Evolutionary conservation across 176 grass and related monocot species (phyloP).

Genomic region (Ensete glaucum): DNA sequence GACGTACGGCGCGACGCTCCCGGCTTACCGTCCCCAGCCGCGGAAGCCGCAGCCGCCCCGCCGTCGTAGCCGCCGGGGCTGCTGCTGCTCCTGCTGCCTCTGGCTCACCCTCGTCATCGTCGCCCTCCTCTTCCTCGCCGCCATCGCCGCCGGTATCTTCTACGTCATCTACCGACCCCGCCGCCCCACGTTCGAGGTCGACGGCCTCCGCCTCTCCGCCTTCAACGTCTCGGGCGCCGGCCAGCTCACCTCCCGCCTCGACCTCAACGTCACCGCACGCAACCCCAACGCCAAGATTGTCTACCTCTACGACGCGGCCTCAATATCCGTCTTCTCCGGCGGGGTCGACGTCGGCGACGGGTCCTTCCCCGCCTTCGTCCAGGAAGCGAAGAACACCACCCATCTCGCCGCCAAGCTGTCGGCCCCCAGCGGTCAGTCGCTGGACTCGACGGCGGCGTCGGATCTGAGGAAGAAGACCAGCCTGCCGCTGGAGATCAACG

Average conservation of each 20-base stretch:
- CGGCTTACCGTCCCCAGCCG: conserved; percentile 52
- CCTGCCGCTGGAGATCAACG: conserved; percentile 45
- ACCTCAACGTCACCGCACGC: conserved; percentile 52
- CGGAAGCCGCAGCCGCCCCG: conserved; percentile 26
- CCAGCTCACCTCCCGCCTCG: conserved; percentile 33
- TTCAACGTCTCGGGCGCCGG: conserved; percentile 49
- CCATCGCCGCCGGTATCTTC: conserved; percentile 60
- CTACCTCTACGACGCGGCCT: conserved; percentile 78
- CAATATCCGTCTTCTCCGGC: conserved; percentile 44
- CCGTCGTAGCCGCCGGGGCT: conserved; percentile 50
- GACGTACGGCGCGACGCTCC: conserved; percentile 53
- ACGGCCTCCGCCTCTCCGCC: conserved; percentile 34
- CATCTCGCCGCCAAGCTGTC: conserved; percentile 47
- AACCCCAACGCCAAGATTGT: conserved; percentile 95
- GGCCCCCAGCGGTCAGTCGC: conserved; percentile 31
- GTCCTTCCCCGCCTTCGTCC: conserved; percentile 49
- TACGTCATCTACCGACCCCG: conserved; percentile 81
- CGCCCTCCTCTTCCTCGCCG: conserved; percentile 55
- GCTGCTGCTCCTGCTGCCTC: conserved; percentile 57
- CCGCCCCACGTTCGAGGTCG: conserved; percentile 68
- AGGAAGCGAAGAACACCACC: conserved; percentile 69
- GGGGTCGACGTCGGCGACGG: conserved; percentile 63
- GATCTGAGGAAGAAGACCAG: conserved; percentile 73
- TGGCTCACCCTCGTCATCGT: conserved; percentile 51
- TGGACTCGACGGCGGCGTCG: conserved; percentile 51